phyloP scores from a whole-genome alignment of 768 basidiomycete species.

The Boletus reticuloceps region DNA sequence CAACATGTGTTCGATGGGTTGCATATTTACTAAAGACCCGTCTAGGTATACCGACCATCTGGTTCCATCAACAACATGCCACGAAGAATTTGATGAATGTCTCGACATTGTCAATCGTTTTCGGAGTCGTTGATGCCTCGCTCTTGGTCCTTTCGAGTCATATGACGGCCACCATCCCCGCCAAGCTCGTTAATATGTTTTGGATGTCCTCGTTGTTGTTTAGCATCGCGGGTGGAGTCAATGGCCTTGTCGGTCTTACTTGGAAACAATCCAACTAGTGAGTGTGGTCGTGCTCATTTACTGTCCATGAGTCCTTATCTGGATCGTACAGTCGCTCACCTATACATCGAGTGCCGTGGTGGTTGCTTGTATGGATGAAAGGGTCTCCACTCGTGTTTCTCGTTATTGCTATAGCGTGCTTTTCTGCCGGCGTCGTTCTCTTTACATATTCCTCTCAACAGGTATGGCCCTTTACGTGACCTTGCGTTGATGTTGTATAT shows the following conservation, averaged over 20 bases:
- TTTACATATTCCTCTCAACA: conserved; percentile 74
- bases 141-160: conserved; percentile 43
- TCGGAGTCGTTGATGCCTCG: conserved; percentile 49
- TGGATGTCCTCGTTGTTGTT: conserved; percentile 55
- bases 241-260: conserved; percentile 48
- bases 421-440: conserved; percentile 71
- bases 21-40: background rate
- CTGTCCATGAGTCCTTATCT: background rate
- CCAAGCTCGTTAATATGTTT: conserved; percentile 45
- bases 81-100: conserved; percentile 46
- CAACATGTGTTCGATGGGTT: background rate
- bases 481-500: background rate
- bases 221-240: conserved; percentile 51
- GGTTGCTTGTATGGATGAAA: conserved; percentile 76
- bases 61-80: conserved; percentile 51
- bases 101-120: conserved; percentile 54
- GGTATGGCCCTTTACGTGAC: conserved; percentile 35
- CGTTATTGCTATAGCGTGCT: conserved; percentile 77
- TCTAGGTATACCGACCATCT: conserved; percentile 49
- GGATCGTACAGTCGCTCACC: conserved; percentile 40
- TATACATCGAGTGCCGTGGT: conserved; percentile 52
- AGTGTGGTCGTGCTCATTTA: conserved; percentile 10
- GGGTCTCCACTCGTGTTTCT: conserved; percentile 79
- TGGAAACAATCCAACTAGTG: conserved; percentile 58
- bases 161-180: conserved; percentile 28